Evolutionary conservation across 257 asterid species (phyloP), one percentile per base, ranked within the genome.

Genomic region (Ophiorrhiza pumila): DNA sequence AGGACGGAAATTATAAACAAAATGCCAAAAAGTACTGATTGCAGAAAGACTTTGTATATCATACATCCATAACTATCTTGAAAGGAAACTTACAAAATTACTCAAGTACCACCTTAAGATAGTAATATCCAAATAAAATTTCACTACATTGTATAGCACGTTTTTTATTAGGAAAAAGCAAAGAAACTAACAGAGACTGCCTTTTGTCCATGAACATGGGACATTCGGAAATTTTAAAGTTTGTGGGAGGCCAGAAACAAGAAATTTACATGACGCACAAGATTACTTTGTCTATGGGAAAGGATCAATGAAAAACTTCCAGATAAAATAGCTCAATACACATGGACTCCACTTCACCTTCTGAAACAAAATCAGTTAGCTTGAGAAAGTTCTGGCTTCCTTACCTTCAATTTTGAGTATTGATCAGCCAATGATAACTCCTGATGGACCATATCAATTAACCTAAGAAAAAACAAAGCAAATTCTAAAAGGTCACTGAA

Each of bases 371-470:
- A 35, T 58, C 72, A 42, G 13, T 46, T n/a, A 57, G 71, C 32
- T 25, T n/a, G 25, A 53, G 65, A 60, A 73, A 71, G 57, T 78
- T 77, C 34, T 76, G 72, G 63, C 75, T 71, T 66, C 43, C 80
- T 65, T 85, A 95, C 99, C 97, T 90, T 89, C 80, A 95, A 79
- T 77, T 92, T 86, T 69, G 84, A 80, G 72, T 85, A 92, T 78
- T 95, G 99, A 73, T 95, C 99, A 49, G 98, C 98, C 90, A 91
- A 83, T 62, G 96, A 90, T 76, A 95, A 80, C 83, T 95, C 99
- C 87, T 75, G 87, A 89, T 92, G 99, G 68, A 89, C 88, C 88
- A 87, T 82, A 85, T 92, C 97, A 82, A 94, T 82, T 81, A 95
- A 80, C 96, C 99, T 94, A 82, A 72, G 71, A 61, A 65, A 55